Conservation (phyloP, 148 eudicot genomes). For the Rhododendron ferrugineum region DNA sequence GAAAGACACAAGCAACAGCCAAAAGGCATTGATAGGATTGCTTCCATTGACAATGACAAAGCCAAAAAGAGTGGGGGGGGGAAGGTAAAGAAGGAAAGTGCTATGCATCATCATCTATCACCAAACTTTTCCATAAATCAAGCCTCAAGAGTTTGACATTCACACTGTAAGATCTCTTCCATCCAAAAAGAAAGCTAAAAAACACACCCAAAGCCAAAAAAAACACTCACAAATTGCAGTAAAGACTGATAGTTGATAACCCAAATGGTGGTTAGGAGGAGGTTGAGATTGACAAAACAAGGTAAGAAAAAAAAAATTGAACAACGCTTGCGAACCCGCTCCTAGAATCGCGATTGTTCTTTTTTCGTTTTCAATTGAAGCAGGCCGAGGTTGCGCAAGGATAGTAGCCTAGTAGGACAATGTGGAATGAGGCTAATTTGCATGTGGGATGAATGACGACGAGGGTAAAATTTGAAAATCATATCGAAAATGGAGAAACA, state of each 20-base stretch:
- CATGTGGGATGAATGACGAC: conserved; percentile 25
- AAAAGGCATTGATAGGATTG: conserved; percentile 3
- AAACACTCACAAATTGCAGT: background rate
- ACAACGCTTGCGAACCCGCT: conserved; percentile 69
- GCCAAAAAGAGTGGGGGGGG: background rate
- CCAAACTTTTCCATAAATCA: conserved; percentile 17
- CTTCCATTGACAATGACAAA: conserved; percentile 25
- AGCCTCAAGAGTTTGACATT: conserved; percentile 6
- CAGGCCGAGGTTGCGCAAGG: conserved; percentile 74
- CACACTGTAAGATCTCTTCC: conserved; percentile 17
- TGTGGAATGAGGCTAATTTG: background rate
- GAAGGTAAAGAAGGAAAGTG: conserved; percentile 8
- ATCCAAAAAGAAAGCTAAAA: conserved; percentile 14
- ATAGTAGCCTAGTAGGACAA: conserved; percentile 13
- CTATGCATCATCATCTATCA: conserved; percentile 3
- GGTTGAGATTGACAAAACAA: conserved; percentile 5
- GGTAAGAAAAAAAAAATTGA: background rate
- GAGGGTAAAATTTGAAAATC: conserved; percentile 28
- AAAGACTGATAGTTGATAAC: background rate
- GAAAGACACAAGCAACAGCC: conserved; percentile 10
- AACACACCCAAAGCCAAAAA: background rate
- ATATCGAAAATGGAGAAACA: background rate
- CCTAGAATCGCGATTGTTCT: conserved; percentile 14
- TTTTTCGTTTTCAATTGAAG: conserved; percentile 24
- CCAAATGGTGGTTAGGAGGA: background rate